Evolutionary conservation across 306 rosid genomes (phyloP).

Genomic region (Inga laurina): DNA sequence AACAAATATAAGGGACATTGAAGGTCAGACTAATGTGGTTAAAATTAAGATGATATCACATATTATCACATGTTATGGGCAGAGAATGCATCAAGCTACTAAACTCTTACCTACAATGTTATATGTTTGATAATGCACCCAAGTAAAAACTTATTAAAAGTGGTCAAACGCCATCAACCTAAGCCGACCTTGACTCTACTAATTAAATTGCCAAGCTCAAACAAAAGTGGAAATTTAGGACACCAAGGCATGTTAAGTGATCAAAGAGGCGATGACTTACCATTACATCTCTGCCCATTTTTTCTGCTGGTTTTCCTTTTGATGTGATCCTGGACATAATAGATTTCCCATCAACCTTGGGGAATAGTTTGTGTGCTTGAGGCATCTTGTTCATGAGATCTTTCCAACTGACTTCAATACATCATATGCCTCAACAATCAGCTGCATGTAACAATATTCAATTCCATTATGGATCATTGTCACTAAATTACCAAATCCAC

Average conservation of each 20-base stretch:
- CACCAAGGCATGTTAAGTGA: constrained; percentile 7
- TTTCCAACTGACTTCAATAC: constrained; percentile 88
- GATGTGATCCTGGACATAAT: constrained; percentile 75
- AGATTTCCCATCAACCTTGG: constrained; percentile 65
- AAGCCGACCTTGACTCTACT: constrained; percentile 80
- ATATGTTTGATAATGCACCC: not conserved
- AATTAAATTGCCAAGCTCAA: constrained; percentile 36
- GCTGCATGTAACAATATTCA: constrained; percentile 96
- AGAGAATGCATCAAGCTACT: not conserved
- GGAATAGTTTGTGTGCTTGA: constrained; percentile 43
- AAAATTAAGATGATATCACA: no score
- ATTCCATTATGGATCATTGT: constrained; percentile 95
- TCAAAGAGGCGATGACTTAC: constrained; percentile 44
- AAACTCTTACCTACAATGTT: not conserved
- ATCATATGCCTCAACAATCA: constrained; percentile 92
- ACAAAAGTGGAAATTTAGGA: constrained; percentile 22
- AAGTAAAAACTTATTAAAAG: not conserved
- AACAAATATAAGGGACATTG: no score
- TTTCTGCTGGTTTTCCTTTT: constrained; percentile 68
- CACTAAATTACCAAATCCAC: constrained; percentile 95
- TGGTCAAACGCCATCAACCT: constrained; percentile 84
- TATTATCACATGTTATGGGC: no score
- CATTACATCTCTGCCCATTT: constrained; percentile 51
- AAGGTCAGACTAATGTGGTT: no score
- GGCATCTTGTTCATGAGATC: constrained; percentile 72